phyloP scores from a whole-genome alignment of 1,139 yeast species.

The Meyerozyma carpophila region DNA sequence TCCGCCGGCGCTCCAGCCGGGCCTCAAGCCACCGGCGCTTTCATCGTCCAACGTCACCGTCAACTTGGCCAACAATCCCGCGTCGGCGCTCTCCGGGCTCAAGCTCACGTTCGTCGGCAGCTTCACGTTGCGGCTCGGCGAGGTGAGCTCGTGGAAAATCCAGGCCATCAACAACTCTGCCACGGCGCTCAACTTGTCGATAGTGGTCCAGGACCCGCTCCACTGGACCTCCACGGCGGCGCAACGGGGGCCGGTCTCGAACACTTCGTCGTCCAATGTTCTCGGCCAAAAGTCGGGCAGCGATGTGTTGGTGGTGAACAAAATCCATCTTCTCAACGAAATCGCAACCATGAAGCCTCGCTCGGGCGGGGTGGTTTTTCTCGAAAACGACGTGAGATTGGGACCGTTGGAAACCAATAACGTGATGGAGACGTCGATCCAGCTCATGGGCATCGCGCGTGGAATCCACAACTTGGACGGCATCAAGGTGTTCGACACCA shows the following conservation, averaged over 20 bases:
- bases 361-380: conserved; percentile 48
- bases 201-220: conserved; percentile 27
- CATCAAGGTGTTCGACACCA: conserved; percentile 56
- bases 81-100: conserved; percentile 42
- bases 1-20: neutral
- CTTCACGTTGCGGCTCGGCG: conserved; percentile 55
- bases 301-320: conserved; percentile 17
- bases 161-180: conserved; percentile 60
- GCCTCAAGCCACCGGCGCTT: neutral
- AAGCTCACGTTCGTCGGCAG: conserved; percentile 62
- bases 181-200: conserved; percentile 41
- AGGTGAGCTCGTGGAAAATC: conserved; percentile 56
- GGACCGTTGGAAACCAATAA: conserved; percentile 60
- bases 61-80: conserved; percentile 29
- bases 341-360: conserved; percentile 27
- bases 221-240: conserved; percentile 16
- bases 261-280: conserved; percentile 14
- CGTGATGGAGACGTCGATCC: conserved; percentile 60
- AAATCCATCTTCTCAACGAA: conserved; percentile 28
- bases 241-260: conserved; percentile 6
- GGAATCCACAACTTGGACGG: conserved; percentile 68
- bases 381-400: conserved; percentile 60
- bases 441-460: conserved; percentile 54
- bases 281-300: conserved; percentile 6
- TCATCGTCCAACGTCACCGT: conserved; percentile 42